Conservation (phyloP, 2,329 filamentous ascomycete species). For the Epichloe bromicola region DNA sequence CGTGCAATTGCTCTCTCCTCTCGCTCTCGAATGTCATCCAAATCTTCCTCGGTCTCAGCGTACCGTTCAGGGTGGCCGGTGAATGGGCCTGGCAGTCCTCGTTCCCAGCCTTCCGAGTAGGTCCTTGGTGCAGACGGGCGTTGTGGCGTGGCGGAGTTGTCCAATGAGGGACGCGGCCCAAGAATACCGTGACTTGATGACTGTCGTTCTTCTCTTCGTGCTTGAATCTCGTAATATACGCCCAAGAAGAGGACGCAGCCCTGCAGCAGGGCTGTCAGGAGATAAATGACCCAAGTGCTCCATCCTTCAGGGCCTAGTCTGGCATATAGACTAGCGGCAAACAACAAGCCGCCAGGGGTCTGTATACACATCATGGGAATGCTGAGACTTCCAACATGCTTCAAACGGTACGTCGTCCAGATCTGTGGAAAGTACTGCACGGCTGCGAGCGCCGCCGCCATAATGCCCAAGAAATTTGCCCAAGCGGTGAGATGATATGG, state of each 20-base stretch:
- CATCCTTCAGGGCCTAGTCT: conserved; percentile 73
- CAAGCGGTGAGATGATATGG: conserved; percentile 57
- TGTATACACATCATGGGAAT: conserved; percentile 99
- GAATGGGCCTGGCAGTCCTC: conserved; percentile 36
- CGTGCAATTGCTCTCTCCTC: conserved; percentile 37
- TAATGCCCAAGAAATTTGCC: conserved; percentile 76
- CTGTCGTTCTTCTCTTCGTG: conserved; percentile 20
- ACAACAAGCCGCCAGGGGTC: conserved; percentile 83
- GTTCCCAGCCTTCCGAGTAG: conserved; percentile 38
- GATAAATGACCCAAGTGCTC: conserved; percentile 90
- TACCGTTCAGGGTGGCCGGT: conserved; percentile 40
- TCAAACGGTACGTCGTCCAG: conserved; percentile 73
- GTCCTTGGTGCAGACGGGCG: conserved; percentile 28
- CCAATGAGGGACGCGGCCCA: conserved; percentile 16
- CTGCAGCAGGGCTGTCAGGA: conserved; percentile 77
- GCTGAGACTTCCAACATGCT: conserved; percentile 80
- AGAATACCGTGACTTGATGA: conserved; percentile 12
- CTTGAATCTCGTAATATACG: conserved; percentile 56
- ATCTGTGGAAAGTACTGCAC: conserved; percentile 96
- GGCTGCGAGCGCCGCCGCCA: conserved; percentile 63
- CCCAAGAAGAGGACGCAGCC: conserved; percentile 70
- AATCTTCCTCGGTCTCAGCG: conserved; percentile 36
- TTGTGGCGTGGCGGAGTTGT: conserved; percentile 15
- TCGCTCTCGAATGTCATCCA: conserved; percentile 35
- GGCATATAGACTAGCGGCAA: conserved; percentile 70